Evolutionary conservation across 1,284 basidiomycete genomes (phyloP).

Genomic region (Peniophora sp.): DNA sequence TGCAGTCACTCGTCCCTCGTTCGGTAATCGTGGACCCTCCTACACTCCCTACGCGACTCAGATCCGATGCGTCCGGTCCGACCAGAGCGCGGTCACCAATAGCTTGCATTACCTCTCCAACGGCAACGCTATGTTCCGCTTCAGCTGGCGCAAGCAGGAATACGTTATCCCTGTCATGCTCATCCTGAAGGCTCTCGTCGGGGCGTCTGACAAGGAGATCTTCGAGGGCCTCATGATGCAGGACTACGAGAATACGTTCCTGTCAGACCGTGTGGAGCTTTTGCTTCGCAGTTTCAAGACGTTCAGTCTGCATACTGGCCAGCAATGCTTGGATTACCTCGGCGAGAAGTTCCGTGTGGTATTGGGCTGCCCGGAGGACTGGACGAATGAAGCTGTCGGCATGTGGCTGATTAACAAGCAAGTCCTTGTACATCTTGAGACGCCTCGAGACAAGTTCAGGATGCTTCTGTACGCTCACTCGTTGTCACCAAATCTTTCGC

Average conservation of each 20-base stretch:
- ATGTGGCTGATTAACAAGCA: slow-evolving; percentile 81
- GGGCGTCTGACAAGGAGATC: slow-evolving; percentile 94
- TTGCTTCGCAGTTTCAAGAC: slow-evolving; percentile 95
- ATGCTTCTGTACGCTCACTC: slow-evolving; percentile 74
- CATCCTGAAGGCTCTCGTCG: slow-evolving; percentile 91
- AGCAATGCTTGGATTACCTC: slow-evolving; percentile 93
- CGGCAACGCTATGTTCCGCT: slow-evolving; percentile 91
- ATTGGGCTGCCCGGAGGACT: slow-evolving; percentile 88
- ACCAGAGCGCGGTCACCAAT: slow-evolving; percentile 92
- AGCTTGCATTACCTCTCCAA: slow-evolving; percentile 96
- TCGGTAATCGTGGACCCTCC: slow-evolving; percentile 86
- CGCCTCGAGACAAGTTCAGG: slow-evolving; percentile 92
- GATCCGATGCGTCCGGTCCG: slow-evolving; percentile 89
- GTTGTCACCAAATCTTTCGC: neutral
- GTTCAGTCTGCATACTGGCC: slow-evolving; percentile 84
- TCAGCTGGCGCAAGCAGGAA: slow-evolving; percentile 98
- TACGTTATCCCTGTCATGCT: slow-evolving; percentile 99
- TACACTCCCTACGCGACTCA: slow-evolving; percentile 94
- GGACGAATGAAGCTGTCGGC: slow-evolving; percentile 81
- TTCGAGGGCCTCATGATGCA: slow-evolving; percentile 98
- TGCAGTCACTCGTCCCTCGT: slow-evolving; percentile 80
- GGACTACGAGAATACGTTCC: slow-evolving; percentile 95
- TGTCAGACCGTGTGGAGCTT: slow-evolving; percentile 97
- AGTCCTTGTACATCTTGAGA: slow-evolving; percentile 86
- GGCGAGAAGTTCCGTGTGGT: slow-evolving; percentile 97